phyloP scores from a whole-genome alignment of 805 yeast genomes.

The Tetrapisispora namnaoensis region DNA sequence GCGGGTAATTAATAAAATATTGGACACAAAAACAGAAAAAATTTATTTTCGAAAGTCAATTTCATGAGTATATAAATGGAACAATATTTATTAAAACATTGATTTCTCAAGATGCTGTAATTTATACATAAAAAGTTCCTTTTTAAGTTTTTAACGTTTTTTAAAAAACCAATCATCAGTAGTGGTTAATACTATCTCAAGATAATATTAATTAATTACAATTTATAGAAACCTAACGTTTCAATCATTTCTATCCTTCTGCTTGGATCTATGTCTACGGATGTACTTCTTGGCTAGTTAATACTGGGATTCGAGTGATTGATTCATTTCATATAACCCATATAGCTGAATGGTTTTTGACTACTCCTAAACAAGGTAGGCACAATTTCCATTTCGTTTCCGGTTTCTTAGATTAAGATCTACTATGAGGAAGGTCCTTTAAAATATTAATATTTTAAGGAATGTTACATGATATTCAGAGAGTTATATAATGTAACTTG shows the following conservation, averaged over 20 bases:
- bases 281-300: constrained; percentile 21
- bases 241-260: constrained; percentile 22
- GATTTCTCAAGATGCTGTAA: no score
- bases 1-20: not conserved
- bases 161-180: constrained; percentile 30
- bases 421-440: constrained; percentile 22
- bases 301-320: constrained; percentile 28
- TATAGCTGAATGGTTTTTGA: constrained; percentile 31
- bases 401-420: constrained; percentile 33
- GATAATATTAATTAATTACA: constrained; percentile 32
- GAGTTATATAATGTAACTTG: constrained; percentile 24
- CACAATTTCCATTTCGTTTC: constrained; percentile 32
- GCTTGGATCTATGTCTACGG: constrained; percentile 4
- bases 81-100: no score
- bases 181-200: constrained; percentile 36
- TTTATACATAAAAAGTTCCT: no score
- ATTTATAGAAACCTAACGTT: constrained; percentile 30
- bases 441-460: constrained; percentile 6
- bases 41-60: no score
- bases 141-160: constrained; percentile 1
- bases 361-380: constrained; percentile 32
- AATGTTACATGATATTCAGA: constrained; percentile 26
- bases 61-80: no score
- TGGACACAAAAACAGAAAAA: no score
- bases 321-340: constrained; percentile 27